Evolutionary conservation across 1,139 yeast species (phyloP).

Genomic region (Yarrowia galli): DNA sequence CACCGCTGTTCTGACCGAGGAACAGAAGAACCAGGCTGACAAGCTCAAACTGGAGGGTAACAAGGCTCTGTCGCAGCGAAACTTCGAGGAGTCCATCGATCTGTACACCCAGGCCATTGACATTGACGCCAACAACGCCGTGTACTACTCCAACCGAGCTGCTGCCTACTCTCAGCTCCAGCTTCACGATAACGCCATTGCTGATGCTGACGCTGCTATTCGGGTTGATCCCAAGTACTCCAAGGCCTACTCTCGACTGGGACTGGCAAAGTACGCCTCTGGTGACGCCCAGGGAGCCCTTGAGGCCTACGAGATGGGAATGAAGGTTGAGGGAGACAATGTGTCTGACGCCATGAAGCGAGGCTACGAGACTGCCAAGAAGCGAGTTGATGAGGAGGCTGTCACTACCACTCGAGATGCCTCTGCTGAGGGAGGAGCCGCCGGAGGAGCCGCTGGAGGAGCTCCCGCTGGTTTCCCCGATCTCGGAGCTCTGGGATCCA

Average conservation of each 20-base stretch:
- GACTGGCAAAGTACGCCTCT: conserved; percentile 88
- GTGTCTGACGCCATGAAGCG: conserved; percentile 91
- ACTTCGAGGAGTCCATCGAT: conserved; percentile 72
- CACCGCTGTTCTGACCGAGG: conserved; percentile 59
- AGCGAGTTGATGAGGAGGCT: conserved; percentile 75
- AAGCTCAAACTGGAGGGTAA: conserved; percentile 88
- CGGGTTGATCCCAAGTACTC: conserved; percentile 79
- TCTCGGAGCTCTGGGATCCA: conserved; percentile 56
- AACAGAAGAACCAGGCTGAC: conserved; percentile 73
- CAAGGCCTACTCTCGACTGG: conserved; percentile 94
- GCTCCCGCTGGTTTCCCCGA: conserved; percentile 61
- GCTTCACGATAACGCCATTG: conserved; percentile 77
- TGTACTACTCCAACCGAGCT: conserved; percentile 92
- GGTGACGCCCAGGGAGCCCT: conserved; percentile 89
- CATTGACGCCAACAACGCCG: conserved; percentile 73
- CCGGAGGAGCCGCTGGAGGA: conserved; percentile 40
- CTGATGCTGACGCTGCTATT: conserved; percentile 84
- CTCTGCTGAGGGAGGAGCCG: conserved; percentile 48
- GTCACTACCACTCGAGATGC: conserved; percentile 50
- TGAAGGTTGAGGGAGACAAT: conserved; percentile 82
- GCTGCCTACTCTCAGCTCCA: conserved; percentile 89
- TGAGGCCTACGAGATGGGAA: conserved; percentile 88
- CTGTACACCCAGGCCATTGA: conserved; percentile 85
- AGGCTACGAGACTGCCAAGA: conserved; percentile 93
- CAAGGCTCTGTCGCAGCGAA: conserved; percentile 82